These are phyloP conservation scores for Coelastrella sp. DNA, from an alignment of 139 green algal species.

Conservation along the genomic window DNA sequence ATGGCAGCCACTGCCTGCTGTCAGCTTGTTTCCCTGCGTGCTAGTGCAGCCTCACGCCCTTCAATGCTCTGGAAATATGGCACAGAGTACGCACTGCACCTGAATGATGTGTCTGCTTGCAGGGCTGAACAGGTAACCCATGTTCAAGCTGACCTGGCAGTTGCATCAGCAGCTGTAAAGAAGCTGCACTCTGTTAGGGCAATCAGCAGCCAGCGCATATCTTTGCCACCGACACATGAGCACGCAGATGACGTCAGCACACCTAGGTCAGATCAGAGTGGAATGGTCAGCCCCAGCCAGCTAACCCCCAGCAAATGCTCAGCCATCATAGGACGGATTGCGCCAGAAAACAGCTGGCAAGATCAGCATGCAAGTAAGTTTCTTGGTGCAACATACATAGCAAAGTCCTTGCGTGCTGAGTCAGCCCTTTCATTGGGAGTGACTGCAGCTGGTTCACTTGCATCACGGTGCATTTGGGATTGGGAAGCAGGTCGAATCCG, in stretches of 20 bases:
- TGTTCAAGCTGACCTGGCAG: not conserved
- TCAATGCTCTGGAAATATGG: not conserved
- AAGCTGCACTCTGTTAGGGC: conserved; percentile 4
- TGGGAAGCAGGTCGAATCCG: no score
- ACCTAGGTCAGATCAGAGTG: not conserved
- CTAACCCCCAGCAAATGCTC: not conserved
- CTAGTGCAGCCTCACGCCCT: not conserved
- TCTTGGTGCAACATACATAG: not conserved
- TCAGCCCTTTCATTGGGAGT: no score
- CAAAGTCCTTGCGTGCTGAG: no score
- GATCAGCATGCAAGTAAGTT: not conserved
- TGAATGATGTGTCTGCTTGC: not conserved
- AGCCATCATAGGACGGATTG: conserved; percentile 12
- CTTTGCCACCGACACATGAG: not conserved
- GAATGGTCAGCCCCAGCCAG: not conserved
- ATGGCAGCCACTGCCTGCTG: no score
- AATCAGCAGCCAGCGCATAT: conserved; percentile 14
- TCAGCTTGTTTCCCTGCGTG: no score
- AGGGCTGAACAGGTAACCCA: not conserved
- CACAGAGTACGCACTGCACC: not conserved
- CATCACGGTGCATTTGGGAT: no score
- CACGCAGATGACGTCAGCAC: not conserved
- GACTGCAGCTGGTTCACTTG: no score
- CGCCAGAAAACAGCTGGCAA: conserved; percentile 21
- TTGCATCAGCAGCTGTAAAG: conserved; percentile 10